Percentiles rank a stretch among this genome's conserved stretches.
phyloP scores from a whole-genome alignment of 108 stramenopile genomes.

The Cyclostephanos invisitatus region DNA sequence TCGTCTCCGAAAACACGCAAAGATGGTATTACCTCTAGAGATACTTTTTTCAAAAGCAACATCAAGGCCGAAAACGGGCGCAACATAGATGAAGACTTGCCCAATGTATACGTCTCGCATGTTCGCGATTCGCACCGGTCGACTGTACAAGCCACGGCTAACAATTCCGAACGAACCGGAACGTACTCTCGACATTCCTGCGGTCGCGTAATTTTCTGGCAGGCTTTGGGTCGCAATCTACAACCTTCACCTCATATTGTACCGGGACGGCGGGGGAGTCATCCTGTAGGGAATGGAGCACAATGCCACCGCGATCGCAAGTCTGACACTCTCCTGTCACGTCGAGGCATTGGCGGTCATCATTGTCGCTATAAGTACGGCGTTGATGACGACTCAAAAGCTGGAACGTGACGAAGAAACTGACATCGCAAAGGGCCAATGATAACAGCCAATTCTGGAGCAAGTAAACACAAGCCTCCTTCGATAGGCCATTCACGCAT shows the following conservation, averaged over 20 bases:
- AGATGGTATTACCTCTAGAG: too few relatives aligned
- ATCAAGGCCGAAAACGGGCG: too few relatives aligned
- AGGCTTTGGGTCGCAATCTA: slow-evolving; percentile 75
- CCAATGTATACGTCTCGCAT: not conserved
- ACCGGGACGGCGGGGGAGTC: not conserved
- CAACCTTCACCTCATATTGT: slow-evolving; percentile 54
- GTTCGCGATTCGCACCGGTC: not conserved
- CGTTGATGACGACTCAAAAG: not conserved
- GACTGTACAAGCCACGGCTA: not conserved
- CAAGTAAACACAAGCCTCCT: slow-evolving; percentile 56
- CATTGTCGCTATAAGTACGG: not conserved
- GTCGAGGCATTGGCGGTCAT: slow-evolving; percentile 7
- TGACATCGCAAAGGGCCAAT: slow-evolving; percentile 70
- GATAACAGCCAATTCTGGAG: slow-evolving; percentile 75
- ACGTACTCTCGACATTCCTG: slow-evolving; percentile 38
- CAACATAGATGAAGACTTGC: too few relatives aligned
- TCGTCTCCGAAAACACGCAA: too few relatives aligned
- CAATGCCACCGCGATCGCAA: slow-evolving; percentile 19
- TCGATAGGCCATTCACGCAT: slow-evolving; percentile 31
- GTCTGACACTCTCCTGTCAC: slow-evolving; percentile 14
- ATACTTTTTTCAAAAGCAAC: too few relatives aligned
- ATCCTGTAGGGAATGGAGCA: slow-evolving; percentile 1
- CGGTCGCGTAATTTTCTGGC: slow-evolving; percentile 55
- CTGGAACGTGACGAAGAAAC: slow-evolving; percentile 60
- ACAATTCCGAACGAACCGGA: slow-evolving; percentile 7